Percentiles rank a stretch among this genome's conserved stretches.
Conservation (phyloP, 2,329 filamentous ascomycete species). For the Alternaria dauci region DNA sequence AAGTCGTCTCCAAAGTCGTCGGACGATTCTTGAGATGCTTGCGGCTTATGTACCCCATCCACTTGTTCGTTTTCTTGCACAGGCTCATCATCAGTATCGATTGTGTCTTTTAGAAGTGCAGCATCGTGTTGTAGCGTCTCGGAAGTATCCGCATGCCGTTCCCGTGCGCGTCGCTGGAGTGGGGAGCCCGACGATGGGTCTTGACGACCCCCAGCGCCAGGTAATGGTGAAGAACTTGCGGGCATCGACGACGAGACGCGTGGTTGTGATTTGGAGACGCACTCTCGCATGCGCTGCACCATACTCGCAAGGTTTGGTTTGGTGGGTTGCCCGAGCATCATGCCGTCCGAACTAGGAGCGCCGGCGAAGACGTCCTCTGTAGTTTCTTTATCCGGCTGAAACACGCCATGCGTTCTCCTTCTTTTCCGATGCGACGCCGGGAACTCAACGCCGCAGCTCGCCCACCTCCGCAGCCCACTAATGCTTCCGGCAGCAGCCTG, state of each 20-base stretch:
- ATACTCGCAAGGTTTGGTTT: constrained; percentile 44
- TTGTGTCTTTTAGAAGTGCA: constrained; percentile 7
- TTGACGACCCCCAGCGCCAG: constrained; percentile 41
- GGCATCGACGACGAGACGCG: constrained; percentile 43
- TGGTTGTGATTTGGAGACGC: constrained; percentile 45
- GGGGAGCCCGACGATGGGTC: constrained; percentile 39
- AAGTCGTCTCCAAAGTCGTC: constrained; percentile 51
- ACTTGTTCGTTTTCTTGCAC: constrained; percentile 11
- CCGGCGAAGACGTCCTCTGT: constrained; percentile 41
- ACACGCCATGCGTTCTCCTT: constrained; percentile 47
- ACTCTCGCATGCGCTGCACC: constrained; percentile 57
- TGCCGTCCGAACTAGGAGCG: constrained; percentile 44
- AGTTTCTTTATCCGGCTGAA: constrained; percentile 39
- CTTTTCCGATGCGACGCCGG: constrained; percentile 55
- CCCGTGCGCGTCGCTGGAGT: constrained; percentile 36
- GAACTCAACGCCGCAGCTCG: constrained; percentile 61
- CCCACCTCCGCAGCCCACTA: constrained; percentile 58
- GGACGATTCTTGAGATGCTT: constrained; percentile 34
- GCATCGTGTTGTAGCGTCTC: constrained; percentile 18
- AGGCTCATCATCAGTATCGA: constrained; percentile 12
- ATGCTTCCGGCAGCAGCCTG: constrained; percentile 56
- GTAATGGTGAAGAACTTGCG: constrained; percentile 59
- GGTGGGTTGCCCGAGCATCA: constrained; percentile 33
- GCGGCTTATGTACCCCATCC: constrained; percentile 2
- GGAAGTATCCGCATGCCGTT: constrained; percentile 17